These are phyloP conservation scores for Orbilia quercus DNA, from an alignment of 2,329 filamentous ascomycete genomes.

Conservation along the genomic window DNA sequence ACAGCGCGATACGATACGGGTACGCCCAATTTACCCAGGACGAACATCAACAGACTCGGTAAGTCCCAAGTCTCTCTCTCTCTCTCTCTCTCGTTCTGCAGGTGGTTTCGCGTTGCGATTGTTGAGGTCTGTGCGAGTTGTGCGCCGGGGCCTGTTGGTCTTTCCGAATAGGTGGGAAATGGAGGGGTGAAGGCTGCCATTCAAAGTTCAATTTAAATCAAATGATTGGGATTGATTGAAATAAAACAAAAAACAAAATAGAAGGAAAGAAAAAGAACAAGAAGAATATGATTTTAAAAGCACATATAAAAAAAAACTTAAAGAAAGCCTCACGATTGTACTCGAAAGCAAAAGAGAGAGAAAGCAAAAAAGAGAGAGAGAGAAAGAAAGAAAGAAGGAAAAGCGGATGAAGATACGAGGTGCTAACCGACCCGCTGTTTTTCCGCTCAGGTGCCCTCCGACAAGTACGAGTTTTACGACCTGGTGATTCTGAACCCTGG, in stretches of 20 bases:
- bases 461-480: neutral
- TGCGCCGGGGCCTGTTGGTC: slow-evolving; percentile 36
- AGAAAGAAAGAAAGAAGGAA: neutral
- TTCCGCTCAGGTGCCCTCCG: neutral
- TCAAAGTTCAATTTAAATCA: too few relatives aligned
- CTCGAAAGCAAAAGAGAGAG: too few relatives aligned
- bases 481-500: neutral
- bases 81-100: too few relatives aligned
- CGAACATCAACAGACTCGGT: neutral
- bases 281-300: too few relatives aligned
- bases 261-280: too few relatives aligned
- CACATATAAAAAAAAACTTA: too few relatives aligned
- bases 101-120: slow-evolving; percentile 10
- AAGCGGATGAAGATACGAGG: neutral
- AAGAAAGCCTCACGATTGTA: too few relatives aligned
- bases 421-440: neutral
- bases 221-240: neutral
- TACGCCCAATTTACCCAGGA: neutral
- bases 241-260: too few relatives aligned
- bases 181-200: too few relatives aligned
- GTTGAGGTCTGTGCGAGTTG: slow-evolving; percentile 31
- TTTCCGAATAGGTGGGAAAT: slow-evolving; percentile 38
- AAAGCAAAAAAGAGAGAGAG: too few relatives aligned
- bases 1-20: neutral
- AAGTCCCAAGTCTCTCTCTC: neutral